Base-by-base conservation (phyloP, 2,329 filamentous ascomycete genomes). In the Clarireedia monteithiana region DNA sequence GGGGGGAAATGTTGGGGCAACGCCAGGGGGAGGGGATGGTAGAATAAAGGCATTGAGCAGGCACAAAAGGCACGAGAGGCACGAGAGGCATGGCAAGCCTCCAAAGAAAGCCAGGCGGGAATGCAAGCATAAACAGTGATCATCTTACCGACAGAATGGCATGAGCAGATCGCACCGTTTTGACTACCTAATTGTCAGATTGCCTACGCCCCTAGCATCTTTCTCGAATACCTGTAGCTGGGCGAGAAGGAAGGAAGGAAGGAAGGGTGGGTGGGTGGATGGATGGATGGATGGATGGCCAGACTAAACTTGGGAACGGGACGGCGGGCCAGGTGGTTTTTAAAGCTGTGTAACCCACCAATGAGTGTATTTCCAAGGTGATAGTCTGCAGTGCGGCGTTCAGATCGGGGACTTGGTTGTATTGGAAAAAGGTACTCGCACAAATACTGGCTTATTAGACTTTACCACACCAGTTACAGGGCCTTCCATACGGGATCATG, bases 91-190 rank as follows among this genome's bases (percentile, higher is more conserved):
- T 50, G 38, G 27, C 20, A 45, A 55, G 53, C 53, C 46, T 45
- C 20, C 15, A 24, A 40, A 20, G 20, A 20, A 55, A 15, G 20
- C 36, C 40, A 23, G 40, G 40, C 15, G 39, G 20, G 39, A 42
- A 20, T 42, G 39, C 39, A 17, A 44, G 40, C 30, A 40, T 40
- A 44, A 44, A 42, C 46, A 44, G 26, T 44, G 47, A 50, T 50
- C 46, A 44, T 20, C 38, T 30, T 55, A 55, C 53, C 53, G 53
- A 55, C 36, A 42, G 53, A 17, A 45, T 55, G 53, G 53, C 46
- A 46, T n/a, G 20, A 55, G 42, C 53, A 53, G 40, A 53, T 53
- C 30, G 46, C 46, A 55, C 53, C 53, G 53, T 55, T 53, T 50
- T 44, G 27, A 38, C 39, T 45, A 34, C 14, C 34, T 45, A 44